phyloP scores from a whole-genome alignment of 345 rosid species.

The Citrus unshiu region DNA sequence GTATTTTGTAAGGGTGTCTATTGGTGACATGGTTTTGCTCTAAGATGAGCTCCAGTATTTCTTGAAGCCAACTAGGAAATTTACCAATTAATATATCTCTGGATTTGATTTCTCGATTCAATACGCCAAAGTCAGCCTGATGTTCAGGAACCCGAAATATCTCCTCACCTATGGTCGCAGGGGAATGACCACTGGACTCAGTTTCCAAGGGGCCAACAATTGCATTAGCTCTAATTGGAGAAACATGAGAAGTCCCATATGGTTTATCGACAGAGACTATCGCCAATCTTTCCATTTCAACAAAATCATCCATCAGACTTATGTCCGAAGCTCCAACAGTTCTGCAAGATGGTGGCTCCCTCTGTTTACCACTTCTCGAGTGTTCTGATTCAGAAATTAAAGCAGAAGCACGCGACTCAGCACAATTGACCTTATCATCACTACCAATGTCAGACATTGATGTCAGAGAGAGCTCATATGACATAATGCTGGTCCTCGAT shows the following conservation, averaged over 20 bases:
- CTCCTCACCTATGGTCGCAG: conserved; percentile 23
- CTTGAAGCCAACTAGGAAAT: conserved; percentile 46
- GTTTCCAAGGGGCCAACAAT: conserved; percentile 12
- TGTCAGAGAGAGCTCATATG: conserved; percentile 46
- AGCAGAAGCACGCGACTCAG: conserved; percentile 76
- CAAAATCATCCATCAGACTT: conserved; percentile 90
- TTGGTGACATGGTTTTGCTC: conserved; percentile 41
- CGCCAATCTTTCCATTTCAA: conserved; percentile 89
- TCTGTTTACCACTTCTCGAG: conserved; percentile 54
- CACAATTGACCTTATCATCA: conserved; percentile 64
- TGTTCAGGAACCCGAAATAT: conserved; percentile 27
- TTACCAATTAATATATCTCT: conserved; percentile 12
- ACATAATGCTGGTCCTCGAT: conserved; percentile 31
- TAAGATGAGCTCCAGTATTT: conserved; percentile 36
- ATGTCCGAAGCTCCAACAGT: conserved; percentile 67
- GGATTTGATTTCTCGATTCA: conserved; percentile 26
- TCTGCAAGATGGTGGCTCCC: conserved; percentile 34
- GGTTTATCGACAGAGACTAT: conserved; percentile 47
- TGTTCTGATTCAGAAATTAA: conserved; percentile 72
- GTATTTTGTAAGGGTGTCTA: conserved; percentile 45
- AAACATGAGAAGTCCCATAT: conserved; percentile 33
- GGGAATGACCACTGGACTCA: conserved; percentile 24
- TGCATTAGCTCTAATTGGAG: conserved; percentile 26
- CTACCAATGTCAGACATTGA: conserved; percentile 69
- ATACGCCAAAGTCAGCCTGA: conserved; percentile 21